Percentiles rank a stretch among this genome's conserved stretches.
These are phyloP conservation scores for Neoboletus subvelutipes DNA, from an alignment of 768 basidiomycete genomes.

Conservation along the genomic window DNA sequence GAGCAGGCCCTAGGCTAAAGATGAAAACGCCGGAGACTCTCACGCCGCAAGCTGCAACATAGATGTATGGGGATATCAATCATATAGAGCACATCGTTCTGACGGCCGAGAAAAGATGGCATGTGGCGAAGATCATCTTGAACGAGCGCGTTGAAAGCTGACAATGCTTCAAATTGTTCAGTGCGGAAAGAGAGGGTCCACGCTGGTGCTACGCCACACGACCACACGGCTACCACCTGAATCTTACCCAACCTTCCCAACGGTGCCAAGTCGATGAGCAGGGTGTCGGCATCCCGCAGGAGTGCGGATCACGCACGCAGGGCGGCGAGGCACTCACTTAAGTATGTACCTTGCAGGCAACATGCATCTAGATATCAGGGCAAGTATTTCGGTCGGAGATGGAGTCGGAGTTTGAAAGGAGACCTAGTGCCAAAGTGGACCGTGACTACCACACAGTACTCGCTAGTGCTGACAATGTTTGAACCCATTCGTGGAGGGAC, in stretches of 20 bases:
- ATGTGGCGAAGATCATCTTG: slow-evolving; percentile 5
- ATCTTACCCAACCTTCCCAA: slow-evolving; percentile 5
- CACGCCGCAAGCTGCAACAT: background rate
- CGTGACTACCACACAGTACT: background rate
- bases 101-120: background rate
- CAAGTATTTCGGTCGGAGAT: slow-evolving; percentile 23
- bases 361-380: slow-evolving; percentile 19
- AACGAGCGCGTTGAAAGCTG: slow-evolving; percentile 2
- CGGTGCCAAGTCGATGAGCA: background rate
- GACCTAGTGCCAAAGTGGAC: background rate
- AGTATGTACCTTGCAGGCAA: too few relatives aligned
- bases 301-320: slow-evolving; percentile 19
- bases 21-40: background rate
- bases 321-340: background rate
- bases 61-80: background rate
- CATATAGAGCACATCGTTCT: slow-evolving; percentile 1
- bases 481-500: slow-evolving; percentile 88
- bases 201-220: slow-evolving; percentile 12
- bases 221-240: slow-evolving; percentile 3
- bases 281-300: slow-evolving; percentile 22
- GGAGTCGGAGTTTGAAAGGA: slow-evolving; percentile 10
- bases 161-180: background rate
- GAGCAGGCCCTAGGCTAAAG: background rate
- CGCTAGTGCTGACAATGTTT: slow-evolving; percentile 45
- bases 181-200: background rate